These are phyloP conservation scores for Ustilago shanxiensis DNA, from an alignment of 1,284 basidiomycete genomes.

Conservation along the genomic window DNA sequence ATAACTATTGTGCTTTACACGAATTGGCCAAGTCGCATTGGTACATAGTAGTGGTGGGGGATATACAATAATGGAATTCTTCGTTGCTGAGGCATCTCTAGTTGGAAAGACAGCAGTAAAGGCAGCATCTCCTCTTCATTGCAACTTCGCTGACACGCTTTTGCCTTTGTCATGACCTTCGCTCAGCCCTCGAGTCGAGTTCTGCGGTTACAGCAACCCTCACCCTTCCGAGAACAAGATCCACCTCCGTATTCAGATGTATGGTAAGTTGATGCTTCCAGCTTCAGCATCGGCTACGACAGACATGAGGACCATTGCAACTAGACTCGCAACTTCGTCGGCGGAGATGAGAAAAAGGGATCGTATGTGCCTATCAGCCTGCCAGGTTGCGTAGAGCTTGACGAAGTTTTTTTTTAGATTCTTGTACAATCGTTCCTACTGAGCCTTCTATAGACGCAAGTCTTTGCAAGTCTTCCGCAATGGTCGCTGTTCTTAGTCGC, in stretches of 20 bases:
- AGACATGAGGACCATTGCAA: neutral
- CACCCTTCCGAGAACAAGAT: constrained; percentile 97
- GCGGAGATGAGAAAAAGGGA: constrained; percentile 58
- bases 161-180: neutral
- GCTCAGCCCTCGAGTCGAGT: constrained; percentile 92
- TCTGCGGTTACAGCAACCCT: constrained; percentile 95
- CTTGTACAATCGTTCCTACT: constrained; percentile 71
- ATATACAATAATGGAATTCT: constrained; percentile 69
- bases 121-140: neutral
- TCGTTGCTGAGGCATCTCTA: constrained; percentile 68
- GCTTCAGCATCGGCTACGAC: neutral
- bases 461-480: constrained; percentile 12
- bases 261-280: constrained; percentile 78
- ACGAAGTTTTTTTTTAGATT: constrained; percentile 55
- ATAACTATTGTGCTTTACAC: constrained; percentile 55
- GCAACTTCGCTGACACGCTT: constrained; percentile 13
- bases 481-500: constrained; percentile 12
- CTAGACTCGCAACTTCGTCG: constrained; percentile 8
- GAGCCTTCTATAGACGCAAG: constrained; percentile 49
- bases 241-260: constrained; percentile 97
- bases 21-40: constrained; percentile 51
- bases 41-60: constrained; percentile 62
- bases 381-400: constrained; percentile 50
- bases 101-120: constrained; percentile 12
- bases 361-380: constrained; percentile 49